These are phyloP conservation scores for Coccinonectria pachysandricola DNA, from an alignment of 2,329 filamentous ascomycete genomes.

Conservation along the genomic window DNA sequence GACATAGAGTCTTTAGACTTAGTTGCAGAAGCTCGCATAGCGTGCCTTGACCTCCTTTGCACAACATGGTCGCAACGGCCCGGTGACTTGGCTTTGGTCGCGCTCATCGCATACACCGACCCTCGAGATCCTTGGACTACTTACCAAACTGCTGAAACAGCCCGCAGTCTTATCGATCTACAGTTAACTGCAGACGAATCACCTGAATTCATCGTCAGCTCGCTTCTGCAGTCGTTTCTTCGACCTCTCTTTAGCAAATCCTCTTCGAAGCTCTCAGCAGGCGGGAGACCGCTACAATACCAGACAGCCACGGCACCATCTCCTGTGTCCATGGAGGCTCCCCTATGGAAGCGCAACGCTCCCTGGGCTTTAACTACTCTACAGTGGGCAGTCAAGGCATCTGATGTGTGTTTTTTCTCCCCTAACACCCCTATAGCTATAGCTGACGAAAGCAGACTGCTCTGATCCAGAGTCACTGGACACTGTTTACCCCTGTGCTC, in stretches of 20 bases:
- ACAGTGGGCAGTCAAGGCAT: constrained; percentile 44
- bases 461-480: constrained; percentile 50
- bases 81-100: constrained; percentile 18
- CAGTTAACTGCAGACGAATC: constrained; percentile 12
- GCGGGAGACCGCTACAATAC: constrained; percentile 21
- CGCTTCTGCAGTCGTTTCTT: constrained; percentile 52
- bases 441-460: constrained; percentile 21
- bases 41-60: constrained; percentile 18
- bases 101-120: constrained; percentile 23
- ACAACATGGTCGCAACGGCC: constrained; percentile 3
- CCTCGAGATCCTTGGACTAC: constrained; percentile 29
- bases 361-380: constrained; percentile 15
- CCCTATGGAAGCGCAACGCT: constrained; percentile 15
- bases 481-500: constrained; percentile 57
- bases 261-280: constrained; percentile 28
- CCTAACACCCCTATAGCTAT: constrained; percentile 1
- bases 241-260: constrained; percentile 56
- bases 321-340: constrained; percentile 2
- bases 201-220: constrained; percentile 37
- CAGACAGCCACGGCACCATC: constrained; percentile 2
- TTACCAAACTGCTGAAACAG: constrained; percentile 16
- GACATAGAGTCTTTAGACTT: constrained; percentile 2
- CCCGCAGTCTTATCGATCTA: constrained; percentile 22
- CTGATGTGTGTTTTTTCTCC: constrained; percentile 33
- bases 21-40: constrained; percentile 17